Percentiles rank a stretch among this genome's conserved stretches.
These are phyloP conservation scores for Aurantiochytrium sp. DNA, from an alignment of 108 stramenopile species.

Conservation along the genomic window DNA sequence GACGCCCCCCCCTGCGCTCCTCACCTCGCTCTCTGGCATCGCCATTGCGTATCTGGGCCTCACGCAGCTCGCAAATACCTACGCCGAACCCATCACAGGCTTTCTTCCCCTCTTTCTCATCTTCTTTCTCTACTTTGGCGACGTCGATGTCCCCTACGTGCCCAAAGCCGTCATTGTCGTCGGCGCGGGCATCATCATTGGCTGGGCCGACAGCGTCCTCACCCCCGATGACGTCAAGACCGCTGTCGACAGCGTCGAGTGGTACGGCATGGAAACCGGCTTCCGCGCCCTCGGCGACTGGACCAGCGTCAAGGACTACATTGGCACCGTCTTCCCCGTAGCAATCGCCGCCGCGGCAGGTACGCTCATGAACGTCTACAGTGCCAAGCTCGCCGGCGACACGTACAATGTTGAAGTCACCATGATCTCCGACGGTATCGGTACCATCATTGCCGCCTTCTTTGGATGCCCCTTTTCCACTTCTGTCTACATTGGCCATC, in stretches of 20 bases:
- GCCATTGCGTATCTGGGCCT: conserved; percentile 51
- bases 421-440: conserved; percentile 62
- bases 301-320: conserved; percentile 29
- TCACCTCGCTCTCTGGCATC: conserved; percentile 53
- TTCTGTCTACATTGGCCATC: conserved; percentile 63
- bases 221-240: conserved; percentile 19
- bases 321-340: conserved; percentile 52
- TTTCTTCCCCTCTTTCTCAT: conserved; percentile 42
- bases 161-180: conserved; percentile 50
- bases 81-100: conserved; percentile 37
- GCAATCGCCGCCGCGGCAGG: conserved; percentile 36
- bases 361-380: conserved; percentile 38
- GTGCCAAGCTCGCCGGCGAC: conserved; percentile 55
- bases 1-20: conserved; percentile 39
- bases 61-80: conserved; percentile 23
- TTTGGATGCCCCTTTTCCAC: conserved; percentile 61
- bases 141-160: conserved; percentile 28
- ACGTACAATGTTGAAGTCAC: conserved; percentile 52
- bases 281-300: conserved; percentile 24
- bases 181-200: conserved; percentile 35
- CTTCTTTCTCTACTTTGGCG: conserved; percentile 46
- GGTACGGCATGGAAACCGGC: conserved; percentile 17
- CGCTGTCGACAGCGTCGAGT: conserved; percentile 6
- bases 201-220: conserved; percentile 41
- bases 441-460: conserved; percentile 52